Base-by-base conservation (phyloP, 2,329 filamentous ascomycete genomes). In the Arachnomyces sp. region DNA sequence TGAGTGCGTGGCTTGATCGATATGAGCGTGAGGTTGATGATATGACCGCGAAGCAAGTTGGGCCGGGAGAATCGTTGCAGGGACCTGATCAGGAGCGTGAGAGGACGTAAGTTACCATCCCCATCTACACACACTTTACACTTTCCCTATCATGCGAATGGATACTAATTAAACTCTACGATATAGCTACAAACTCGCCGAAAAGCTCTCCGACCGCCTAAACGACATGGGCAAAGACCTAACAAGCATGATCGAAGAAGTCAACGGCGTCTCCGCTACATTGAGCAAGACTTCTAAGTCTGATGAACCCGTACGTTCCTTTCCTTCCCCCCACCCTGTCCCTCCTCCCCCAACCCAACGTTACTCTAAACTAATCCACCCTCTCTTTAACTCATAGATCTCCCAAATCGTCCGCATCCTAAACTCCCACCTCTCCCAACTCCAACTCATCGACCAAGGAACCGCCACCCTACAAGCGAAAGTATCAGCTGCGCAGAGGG, bases 61-160 rank as follows among this genome's bases (percentile, higher is more conserved):
- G 82, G n/a, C 75, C 76, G 31, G 76, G 78, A 36, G 85, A 90
- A 54, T 77, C 82, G 39, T 71, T 93, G 28, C 78, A 85, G 43
- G 92, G 90, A 6, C 88, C 90, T 3, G 93, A 98, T 58, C 87
- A 93, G 64, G 92, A 98, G 68, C 81, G 92, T 35, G 92, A 98
- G 72, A 77, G 84, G 60, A 96, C 90, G 49, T 95, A 67, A 53
- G 74, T 71, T 13, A 25, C 20, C 29, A 28, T 15, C 17, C 25
- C 28, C 13, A 8, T 43, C 15, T 28, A 13, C 11, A 12, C 14
- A 9, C 14, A 6, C 13, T 15, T 31, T n/a, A 30, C 17, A 25
- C 39, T 37, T 31, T 41, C 33, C 13, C 25, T 36, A 25, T 18
- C 14, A 17, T 36, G 8, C 34, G 8, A 12, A n/a, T n/a, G 17